Conservation (phyloP, 139 green algal species). For the Chlorella sorokiniana region DNA sequence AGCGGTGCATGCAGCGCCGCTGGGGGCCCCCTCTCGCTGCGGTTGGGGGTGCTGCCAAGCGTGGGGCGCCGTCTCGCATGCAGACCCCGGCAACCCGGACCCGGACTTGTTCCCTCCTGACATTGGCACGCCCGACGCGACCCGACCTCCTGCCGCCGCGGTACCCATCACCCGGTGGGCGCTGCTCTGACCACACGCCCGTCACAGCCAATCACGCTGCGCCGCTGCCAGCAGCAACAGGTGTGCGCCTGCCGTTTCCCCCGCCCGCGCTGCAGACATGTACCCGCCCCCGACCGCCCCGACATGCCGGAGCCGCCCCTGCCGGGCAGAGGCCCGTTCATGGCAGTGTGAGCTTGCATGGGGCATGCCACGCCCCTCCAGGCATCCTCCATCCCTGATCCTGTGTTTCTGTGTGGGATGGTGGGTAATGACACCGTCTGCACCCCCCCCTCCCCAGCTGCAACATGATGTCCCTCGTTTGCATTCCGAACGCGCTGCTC, state of each 20-base stretch:
- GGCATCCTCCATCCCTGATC: too few species aligned
- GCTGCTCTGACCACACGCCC: not conserved
- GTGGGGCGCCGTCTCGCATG: too few species aligned
- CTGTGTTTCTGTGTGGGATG: too few species aligned
- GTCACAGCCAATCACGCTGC: not conserved
- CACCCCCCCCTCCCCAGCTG: too few species aligned
- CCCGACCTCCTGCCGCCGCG: not conserved
- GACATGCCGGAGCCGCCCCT: slow-evolving; percentile 21
- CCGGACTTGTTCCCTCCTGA: slow-evolving; percentile 21
- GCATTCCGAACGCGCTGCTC: not conserved
- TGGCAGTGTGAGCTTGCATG: not conserved
- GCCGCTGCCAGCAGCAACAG: too few species aligned
- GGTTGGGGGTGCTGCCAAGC: too few species aligned
- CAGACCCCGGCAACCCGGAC: slow-evolving; percentile 5
- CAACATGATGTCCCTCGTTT: too few species aligned
- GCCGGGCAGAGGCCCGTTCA: slow-evolving; percentile 18
- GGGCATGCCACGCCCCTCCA: too few species aligned
- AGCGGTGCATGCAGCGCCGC: too few species aligned
- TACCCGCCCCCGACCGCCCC: not conserved
- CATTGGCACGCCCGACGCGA: not conserved
- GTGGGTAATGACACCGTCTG: too few species aligned
- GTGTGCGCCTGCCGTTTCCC: not conserved
- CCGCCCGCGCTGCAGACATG: slow-evolving; percentile 4
- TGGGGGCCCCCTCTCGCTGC: too few species aligned
- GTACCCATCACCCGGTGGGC: not conserved